A percentile compares a stretch with the other conserved stretches of the same genome.
Conservation (phyloP, 2,329 filamentous ascomycete species). For the Epichloe hybrida region DNA sequence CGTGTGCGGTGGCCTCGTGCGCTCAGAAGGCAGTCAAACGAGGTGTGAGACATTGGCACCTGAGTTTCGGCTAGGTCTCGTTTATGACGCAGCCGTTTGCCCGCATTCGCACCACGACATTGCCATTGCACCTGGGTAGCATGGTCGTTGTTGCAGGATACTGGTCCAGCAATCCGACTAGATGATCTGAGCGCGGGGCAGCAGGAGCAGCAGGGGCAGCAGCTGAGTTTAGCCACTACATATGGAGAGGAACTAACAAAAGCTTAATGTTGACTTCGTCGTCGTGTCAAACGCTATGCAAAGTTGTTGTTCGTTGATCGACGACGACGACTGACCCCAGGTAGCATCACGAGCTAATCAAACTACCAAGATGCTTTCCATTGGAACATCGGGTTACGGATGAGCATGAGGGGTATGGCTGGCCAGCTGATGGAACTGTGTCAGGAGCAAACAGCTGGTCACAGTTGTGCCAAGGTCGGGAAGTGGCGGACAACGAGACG, state of each 20-base stretch:
- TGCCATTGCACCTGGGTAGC: too few relatives aligned
- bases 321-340: background rate
- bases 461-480: background rate
- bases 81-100: too few relatives aligned
- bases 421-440: background rate
- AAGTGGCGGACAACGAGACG: background rate
- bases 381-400: background rate
- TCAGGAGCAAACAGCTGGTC: background rate
- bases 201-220: too few relatives aligned
- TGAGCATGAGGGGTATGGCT: background rate
- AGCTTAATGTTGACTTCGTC: background rate
- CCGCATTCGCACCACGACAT: too few relatives aligned
- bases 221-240: too few relatives aligned
- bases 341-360: background rate
- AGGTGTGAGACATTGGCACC: too few relatives aligned
- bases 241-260: background rate
- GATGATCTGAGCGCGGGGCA: too few relatives aligned
- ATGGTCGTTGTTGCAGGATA: too few relatives aligned
- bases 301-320: background rate
- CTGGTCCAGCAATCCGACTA: too few relatives aligned
- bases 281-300: background rate
- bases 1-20: too few relatives aligned
- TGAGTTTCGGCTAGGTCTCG: too few relatives aligned
- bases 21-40: background rate
- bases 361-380: background rate